These are phyloP conservation scores for Nemania abortiva DNA, from an alignment of 2,329 filamentous ascomycete species.

Conservation along the genomic window DNA sequence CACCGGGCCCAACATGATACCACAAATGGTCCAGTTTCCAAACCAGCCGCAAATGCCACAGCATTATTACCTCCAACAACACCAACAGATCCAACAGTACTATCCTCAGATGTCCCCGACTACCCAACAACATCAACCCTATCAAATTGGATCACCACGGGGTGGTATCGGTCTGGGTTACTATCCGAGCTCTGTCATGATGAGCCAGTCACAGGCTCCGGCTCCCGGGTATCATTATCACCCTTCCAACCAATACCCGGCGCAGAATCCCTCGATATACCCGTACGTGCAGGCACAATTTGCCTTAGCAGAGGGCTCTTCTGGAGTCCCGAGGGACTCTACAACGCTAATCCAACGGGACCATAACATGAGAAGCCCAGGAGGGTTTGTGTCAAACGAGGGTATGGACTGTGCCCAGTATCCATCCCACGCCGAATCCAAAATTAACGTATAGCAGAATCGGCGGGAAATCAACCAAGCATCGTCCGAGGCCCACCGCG, in stretches of 20 bases:
- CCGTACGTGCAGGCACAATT: constrained; percentile 54
- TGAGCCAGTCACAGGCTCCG: constrained; percentile 28
- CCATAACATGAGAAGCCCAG: constrained; percentile 36
- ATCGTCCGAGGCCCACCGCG: constrained; percentile 66
- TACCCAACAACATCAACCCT: constrained; percentile 53
- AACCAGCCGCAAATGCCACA: constrained; percentile 55
- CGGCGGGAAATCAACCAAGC: constrained; percentile 53
- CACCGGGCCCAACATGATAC: constrained; percentile 55
- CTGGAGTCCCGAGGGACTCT: constrained; percentile 37
- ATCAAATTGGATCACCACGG: constrained; percentile 51
- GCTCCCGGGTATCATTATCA: constrained; percentile 57
- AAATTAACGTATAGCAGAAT: constrained; percentile 44
- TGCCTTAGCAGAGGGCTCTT: constrained; percentile 47
- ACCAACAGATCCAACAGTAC: constrained; percentile 58
- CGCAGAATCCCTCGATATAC: constrained; percentile 51
- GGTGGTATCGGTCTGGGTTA: constrained; percentile 48
- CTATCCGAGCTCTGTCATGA: constrained; percentile 57
- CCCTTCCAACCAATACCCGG: constrained; percentile 54
- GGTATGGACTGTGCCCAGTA: constrained; percentile 46
- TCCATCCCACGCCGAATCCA: neutral
- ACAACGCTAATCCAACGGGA: constrained; percentile 41
- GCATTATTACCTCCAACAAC: constrained; percentile 62
- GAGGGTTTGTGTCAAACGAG: constrained; percentile 39
- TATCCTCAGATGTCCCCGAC: constrained; percentile 56
- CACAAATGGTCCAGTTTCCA: constrained; percentile 58